Evolutionary conservation across 345 rosid species (phyloP), one percentile per base, ranked within the genome.

Genomic region (Cardamine resedifolia): DNA sequence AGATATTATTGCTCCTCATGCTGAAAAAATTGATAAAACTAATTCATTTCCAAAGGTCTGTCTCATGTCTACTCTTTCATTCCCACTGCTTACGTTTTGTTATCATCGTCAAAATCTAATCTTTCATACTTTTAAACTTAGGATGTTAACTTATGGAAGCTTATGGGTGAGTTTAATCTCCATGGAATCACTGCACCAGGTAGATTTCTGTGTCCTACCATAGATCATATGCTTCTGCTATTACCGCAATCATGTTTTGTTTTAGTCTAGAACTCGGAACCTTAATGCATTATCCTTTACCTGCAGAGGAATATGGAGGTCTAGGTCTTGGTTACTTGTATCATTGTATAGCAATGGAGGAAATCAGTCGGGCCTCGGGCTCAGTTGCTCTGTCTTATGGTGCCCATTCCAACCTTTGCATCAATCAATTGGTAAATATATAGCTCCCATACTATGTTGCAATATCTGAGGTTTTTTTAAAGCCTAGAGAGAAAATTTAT

Each of bases 161-260:
- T 82, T 39, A 91, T 91, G 98, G 97, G 98, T 34, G 95, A 86
- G 72, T 94, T 94, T 66, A 89, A 85, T 87, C 98, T 94, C 51
- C 92, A 81, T 81, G 98, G 97, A 77, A 85, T 94, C 57, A 94
- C 96, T 44, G 96, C 90, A 19, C 97, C 98, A 66, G 97, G 97
- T 94, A 60, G 5, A 28, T 51, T 11, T 20, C 3, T 70, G 5
- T 70, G 7, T 59, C 20, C 10, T 60, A 60, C 0, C 57, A 41
- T 9, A 4, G 19, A 34, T 9, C n/a, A 5, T 45, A 44, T 24
- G 60, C 3, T 55, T 72, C 14, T 70, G 19, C 50, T 34, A 10
- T 59, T 51, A 26, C 21, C 41, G 24, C 34, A 51, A 4, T 27
- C 30, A 15, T 63, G 43, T 11, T 21, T 15, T 18, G 9, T 34